A percentile compares a stretch with the other conserved stretches of the same genome.
Evolutionary conservation across 345 rosid genomes (phyloP).

Genomic region (Toxicodendron radicans): DNA sequence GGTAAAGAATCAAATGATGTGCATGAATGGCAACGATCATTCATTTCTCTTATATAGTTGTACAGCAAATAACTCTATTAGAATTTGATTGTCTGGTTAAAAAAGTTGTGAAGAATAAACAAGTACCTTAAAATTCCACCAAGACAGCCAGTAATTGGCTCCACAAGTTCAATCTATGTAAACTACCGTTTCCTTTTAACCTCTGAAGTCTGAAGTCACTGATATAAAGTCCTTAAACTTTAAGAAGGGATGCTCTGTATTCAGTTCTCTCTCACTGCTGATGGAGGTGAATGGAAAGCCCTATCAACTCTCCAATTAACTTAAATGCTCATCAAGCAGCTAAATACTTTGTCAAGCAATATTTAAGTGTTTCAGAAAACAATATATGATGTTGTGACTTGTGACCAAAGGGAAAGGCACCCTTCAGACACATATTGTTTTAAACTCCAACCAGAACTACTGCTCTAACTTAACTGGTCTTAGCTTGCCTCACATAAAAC

Average conservation of each 20-base stretch:
- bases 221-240: background rate
- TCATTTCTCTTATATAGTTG: background rate
- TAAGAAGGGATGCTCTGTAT: background rate
- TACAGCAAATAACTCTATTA: background rate
- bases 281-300: background rate
- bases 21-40: background rate
- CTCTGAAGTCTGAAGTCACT: background rate
- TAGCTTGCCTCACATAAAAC: background rate
- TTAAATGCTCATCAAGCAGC: background rate
- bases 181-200: background rate
- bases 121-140: background rate
- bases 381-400: background rate
- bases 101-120: background rate
- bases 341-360: background rate
- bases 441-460: background rate
- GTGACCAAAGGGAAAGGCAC: background rate
- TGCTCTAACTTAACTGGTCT: background rate
- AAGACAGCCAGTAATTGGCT: background rate
- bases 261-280: background rate
- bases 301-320: background rate
- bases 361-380: background rate
- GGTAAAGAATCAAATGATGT: background rate
- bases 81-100: background rate
- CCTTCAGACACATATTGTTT: conserved; percentile 1
- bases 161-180: conserved; percentile 7